Percentiles rank a stretch among this genome's conserved stretches.
Conservation (phyloP, 2,329 filamentous ascomycete genomes). For the Cordyceps farinosa region DNA sequence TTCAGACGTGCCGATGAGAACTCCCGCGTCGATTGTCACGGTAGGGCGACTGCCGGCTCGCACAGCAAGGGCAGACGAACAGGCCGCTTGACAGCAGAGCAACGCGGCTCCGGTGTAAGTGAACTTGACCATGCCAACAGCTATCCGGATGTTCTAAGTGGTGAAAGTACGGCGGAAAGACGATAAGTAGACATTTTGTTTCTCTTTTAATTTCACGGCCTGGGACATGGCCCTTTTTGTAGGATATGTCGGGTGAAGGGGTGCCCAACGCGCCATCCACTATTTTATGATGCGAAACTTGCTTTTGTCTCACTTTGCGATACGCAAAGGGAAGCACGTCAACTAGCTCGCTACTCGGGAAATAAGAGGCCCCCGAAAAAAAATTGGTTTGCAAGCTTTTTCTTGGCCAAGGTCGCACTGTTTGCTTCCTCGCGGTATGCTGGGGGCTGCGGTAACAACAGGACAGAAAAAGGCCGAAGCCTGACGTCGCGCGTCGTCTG, state of each 20-base stretch:
- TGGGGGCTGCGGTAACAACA: background rate
- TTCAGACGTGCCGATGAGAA: background rate
- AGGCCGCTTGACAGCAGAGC: constrained; percentile 3
- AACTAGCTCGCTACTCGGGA: background rate
- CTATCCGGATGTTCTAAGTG: background rate
- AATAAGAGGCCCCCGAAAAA: background rate
- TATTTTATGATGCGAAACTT: background rate
- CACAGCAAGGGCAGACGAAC: background rate
- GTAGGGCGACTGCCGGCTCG: background rate
- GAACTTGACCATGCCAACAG: constrained; percentile 4
- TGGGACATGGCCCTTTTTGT: background rate
- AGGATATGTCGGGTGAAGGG: background rate
- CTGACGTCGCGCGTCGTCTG: background rate
- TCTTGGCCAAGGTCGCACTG: background rate
- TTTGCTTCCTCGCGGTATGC: background rate
- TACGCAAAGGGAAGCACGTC: background rate
- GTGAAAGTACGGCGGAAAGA: background rate
- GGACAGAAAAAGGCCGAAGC: background rate
- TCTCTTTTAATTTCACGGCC: background rate
- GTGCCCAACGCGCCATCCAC: background rate
- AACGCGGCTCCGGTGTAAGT: constrained; percentile 8
- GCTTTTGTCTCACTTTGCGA: constrained; percentile 4
- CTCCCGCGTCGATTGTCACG: constrained; percentile 8
- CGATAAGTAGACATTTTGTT: background rate
- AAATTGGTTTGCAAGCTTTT: background rate